phyloP scores from a whole-genome alignment of 768 basidiomycete genomes.

The Lepiota brunneoincarnata region DNA sequence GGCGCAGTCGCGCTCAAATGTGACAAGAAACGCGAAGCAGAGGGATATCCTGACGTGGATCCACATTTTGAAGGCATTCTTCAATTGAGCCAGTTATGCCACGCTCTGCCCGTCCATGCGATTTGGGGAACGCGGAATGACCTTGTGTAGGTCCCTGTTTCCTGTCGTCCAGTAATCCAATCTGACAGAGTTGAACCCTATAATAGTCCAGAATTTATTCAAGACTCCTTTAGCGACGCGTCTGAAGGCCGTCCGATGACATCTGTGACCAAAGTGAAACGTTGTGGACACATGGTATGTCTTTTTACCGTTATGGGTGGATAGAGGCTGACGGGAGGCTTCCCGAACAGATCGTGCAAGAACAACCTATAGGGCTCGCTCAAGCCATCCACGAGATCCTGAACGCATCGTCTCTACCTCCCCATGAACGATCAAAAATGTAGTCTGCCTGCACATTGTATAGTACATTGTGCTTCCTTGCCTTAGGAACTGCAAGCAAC shows the following conservation, averaged over 20 bases:
- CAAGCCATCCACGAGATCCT: constrained; percentile 31
- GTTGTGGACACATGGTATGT: constrained; percentile 48
- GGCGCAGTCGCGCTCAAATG: constrained; percentile 40
- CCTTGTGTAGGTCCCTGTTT: constrained; percentile 45
- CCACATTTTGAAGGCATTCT: constrained; percentile 40
- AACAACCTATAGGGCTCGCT: constrained; percentile 39
- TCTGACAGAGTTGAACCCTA: background rate
- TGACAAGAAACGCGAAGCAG: constrained; percentile 40
- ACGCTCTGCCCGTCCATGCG: constrained; percentile 38
- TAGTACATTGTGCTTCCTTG: background rate
- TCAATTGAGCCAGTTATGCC: constrained; percentile 31
- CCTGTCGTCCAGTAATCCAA: no score
- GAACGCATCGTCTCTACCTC: constrained; percentile 20
- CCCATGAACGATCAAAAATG: constrained; percentile 17
- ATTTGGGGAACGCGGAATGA: constrained; percentile 47
- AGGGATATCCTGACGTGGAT: constrained; percentile 41
- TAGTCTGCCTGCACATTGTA: constrained; percentile 7
- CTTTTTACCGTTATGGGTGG: background rate
- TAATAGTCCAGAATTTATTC: constrained; percentile 40
- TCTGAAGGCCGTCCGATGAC: constrained; percentile 37
- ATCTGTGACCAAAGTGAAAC: constrained; percentile 40
- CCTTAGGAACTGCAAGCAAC: background rate
- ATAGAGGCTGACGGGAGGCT: background rate
- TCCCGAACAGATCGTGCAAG: constrained; percentile 38
- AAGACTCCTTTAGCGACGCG: constrained; percentile 38